Percentiles rank a stretch among this genome's conserved stretches.
Evolutionary conservation across 208 protist species (phyloP).

Genomic region (Leishmania lainsoni): DNA sequence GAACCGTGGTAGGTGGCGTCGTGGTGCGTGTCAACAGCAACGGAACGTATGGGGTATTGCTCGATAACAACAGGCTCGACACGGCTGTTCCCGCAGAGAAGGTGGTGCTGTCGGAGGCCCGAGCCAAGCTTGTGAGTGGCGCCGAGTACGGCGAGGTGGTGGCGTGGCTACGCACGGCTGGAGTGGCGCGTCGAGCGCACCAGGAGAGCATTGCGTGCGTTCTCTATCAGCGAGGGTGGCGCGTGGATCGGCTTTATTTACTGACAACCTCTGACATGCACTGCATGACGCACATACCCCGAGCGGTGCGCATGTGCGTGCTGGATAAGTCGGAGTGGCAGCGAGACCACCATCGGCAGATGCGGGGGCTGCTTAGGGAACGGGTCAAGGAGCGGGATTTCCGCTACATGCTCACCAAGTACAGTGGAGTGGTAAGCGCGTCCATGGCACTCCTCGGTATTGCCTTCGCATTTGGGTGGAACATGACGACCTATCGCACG

Average conservation of each 20-base stretch:
- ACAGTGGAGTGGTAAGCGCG: conserved; percentile 71
- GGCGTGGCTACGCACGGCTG: conserved; percentile 77
- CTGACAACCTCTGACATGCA: conserved; percentile 75
- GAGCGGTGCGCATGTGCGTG: conserved; percentile 60
- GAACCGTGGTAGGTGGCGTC: conserved; percentile 61
- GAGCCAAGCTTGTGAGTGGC: conserved; percentile 49
- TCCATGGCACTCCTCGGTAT: conserved; percentile 70
- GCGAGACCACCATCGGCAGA: conserved; percentile 67
- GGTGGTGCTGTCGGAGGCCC: conserved; percentile 64
- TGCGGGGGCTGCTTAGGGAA: conserved; percentile 68
- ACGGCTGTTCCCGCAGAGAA: conserved; percentile 64
- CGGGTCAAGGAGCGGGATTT: conserved; percentile 72
- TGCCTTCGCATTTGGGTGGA: conserved; percentile 65
- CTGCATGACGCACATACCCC: conserved; percentile 63
- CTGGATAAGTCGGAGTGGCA: conserved; percentile 74
- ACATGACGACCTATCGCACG: conserved; percentile 60
- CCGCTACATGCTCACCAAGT: conserved; percentile 70
- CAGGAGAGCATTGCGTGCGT: conserved; percentile 75
- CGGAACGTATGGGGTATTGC: conserved; percentile 71
- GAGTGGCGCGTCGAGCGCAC: conserved; percentile 65
- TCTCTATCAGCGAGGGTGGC: conserved; percentile 82
- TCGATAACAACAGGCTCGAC: conserved; percentile 88
- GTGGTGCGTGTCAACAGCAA: conserved; percentile 84
- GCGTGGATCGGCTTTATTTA: conserved; percentile 79
- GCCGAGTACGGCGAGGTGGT: conserved; percentile 61